A percentile compares a stretch with the other conserved stretches of the same genome.
Conservation (phyloP, 768 basidiomycete genomes). For the Trametes coccinea region DNA sequence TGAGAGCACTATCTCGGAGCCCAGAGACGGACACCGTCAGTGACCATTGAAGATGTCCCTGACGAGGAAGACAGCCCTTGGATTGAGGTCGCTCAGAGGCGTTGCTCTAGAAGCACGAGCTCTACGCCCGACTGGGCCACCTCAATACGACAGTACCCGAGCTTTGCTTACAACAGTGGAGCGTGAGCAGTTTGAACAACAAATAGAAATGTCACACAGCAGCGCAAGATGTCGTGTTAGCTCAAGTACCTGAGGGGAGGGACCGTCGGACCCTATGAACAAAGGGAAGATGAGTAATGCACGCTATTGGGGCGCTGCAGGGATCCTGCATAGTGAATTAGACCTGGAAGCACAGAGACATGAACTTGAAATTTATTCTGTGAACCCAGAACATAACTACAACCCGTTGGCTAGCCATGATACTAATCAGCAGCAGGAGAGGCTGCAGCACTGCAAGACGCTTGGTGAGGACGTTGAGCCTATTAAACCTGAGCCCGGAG, state of each 20-base stretch:
- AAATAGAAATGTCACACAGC: background rate
- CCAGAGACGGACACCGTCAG: background rate
- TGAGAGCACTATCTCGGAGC: background rate
- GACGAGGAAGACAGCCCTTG: constrained; percentile 9
- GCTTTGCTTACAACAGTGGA: background rate
- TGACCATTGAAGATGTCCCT: constrained; percentile 9
- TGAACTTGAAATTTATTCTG: background rate
- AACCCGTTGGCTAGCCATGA: no score
- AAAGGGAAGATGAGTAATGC: constrained; percentile 25
- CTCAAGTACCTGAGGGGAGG: constrained; percentile 7
- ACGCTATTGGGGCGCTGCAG: constrained; percentile 24
- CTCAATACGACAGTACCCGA: background rate
- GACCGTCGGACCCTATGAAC: constrained; percentile 8
- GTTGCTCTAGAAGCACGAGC: background rate
- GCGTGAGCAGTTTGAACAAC: background rate
- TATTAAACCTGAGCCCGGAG: no score
- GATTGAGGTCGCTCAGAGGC: background rate
- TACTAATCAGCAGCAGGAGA: no score
- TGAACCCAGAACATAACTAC: background rate
- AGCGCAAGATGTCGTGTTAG: background rate
- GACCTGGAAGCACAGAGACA: constrained; percentile 21
- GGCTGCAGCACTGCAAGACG: no score
- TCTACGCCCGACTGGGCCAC: background rate
- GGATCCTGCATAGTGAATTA: constrained; percentile 15
- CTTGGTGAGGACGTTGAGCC: no score